Evolutionary conservation across 371 early-diverging fungal species (phyloP).

Genomic region (Dichotomocladium elegans): DNA sequence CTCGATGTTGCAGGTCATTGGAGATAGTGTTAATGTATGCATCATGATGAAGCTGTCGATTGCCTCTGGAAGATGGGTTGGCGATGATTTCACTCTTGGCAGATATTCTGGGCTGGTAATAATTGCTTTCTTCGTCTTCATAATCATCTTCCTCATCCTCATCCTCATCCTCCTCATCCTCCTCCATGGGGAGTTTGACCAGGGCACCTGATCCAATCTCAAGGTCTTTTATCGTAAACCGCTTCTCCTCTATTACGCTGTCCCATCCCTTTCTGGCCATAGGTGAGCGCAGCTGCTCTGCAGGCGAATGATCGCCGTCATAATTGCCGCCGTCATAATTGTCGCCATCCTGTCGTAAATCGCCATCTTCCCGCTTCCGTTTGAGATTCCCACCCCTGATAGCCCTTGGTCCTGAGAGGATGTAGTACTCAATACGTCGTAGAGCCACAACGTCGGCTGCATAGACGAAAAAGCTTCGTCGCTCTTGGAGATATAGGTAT

Average conservation of each 20-base stretch:
- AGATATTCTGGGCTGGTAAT: too few relatives aligned
- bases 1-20: slow-evolving; percentile 6
- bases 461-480: slow-evolving; percentile 62
- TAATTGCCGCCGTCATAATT: background rate
- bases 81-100: too few relatives aligned
- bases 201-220: too few relatives aligned
- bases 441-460: slow-evolving; percentile 48
- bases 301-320: background rate
- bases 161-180: background rate
- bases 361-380: slow-evolving; percentile 12
- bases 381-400: slow-evolving; percentile 8
- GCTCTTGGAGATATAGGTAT: slow-evolving; percentile 51
- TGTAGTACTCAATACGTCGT: slow-evolving; percentile 22
- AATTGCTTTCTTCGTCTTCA: too few relatives aligned
- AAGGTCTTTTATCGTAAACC: too few relatives aligned
- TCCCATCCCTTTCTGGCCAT: too few relatives aligned
- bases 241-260: too few relatives aligned
- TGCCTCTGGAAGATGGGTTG: background rate
- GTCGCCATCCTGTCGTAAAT: background rate
- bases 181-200: too few relatives aligned
- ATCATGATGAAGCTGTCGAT: slow-evolving; percentile 18
- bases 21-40: slow-evolving; percentile 27
- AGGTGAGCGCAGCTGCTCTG: too few relatives aligned
- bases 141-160: slow-evolving; percentile 2
- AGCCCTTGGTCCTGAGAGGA: background rate